Conservation (phyloP, 176 grass and related monocot genomes). For the Coix lacrymajobi region DNA sequence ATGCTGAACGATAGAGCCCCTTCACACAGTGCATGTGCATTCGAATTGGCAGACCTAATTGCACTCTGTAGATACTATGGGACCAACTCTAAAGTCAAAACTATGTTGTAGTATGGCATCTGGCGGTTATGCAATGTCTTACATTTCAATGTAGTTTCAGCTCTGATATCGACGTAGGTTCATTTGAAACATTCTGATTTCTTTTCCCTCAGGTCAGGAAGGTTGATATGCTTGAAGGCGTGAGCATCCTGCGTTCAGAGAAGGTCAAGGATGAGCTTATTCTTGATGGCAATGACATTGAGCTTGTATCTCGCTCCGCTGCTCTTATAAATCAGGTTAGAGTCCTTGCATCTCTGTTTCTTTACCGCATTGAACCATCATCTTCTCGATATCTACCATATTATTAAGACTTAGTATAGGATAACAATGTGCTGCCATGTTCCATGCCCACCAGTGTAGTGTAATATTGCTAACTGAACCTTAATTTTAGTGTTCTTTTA, state of each 20-base stretch:
- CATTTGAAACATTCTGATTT: neutral
- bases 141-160: no score
- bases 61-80: neutral
- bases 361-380: neutral
- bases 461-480: neutral
- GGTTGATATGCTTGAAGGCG: constrained; percentile 81
- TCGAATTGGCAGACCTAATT: neutral
- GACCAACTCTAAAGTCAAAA: no score
- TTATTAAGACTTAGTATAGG: neutral
- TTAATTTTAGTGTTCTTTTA: neutral
- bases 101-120: no score
- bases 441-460: neutral
- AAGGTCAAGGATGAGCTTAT: constrained; percentile 91
- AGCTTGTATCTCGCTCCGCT: constrained; percentile 69
- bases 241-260: constrained; percentile 65
- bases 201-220: constrained; percentile 48
- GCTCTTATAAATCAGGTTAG: constrained; percentile 76
- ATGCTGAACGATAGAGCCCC: neutral
- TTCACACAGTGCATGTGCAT: no score
- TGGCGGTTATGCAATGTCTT: no score
- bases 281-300: constrained; percentile 78
- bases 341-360: neutral
- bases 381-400: neutral
- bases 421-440: neutral
- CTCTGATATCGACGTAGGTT: neutral